phyloP scores from a whole-genome alignment of 2,329 filamentous ascomycete species.

The Cytospora piceae region DNA sequence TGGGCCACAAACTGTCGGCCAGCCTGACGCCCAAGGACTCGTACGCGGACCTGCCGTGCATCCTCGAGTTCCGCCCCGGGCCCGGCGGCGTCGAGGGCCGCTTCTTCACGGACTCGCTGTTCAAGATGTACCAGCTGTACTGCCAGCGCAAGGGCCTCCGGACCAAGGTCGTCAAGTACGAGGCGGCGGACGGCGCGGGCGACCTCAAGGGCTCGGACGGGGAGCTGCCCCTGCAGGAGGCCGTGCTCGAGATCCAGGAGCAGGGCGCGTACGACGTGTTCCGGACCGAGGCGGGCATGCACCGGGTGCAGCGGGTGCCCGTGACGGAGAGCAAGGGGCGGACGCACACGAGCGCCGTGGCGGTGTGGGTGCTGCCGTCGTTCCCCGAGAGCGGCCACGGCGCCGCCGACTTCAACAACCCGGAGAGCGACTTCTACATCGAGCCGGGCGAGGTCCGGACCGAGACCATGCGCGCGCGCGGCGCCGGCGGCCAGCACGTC shows the following conservation, averaged over 20 bases:
- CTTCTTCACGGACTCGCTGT: slow-evolving; percentile 83
- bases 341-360: slow-evolving; percentile 90
- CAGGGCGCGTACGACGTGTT: slow-evolving; percentile 80
- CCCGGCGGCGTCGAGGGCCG: slow-evolving; percentile 90
- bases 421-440: slow-evolving; percentile 89
- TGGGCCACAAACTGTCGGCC: slow-evolving; percentile 71
- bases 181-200: slow-evolving; percentile 69
- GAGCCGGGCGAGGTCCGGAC: slow-evolving; percentile 78
- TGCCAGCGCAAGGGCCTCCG: slow-evolving; percentile 72
- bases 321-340: slow-evolving; percentile 89
- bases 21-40: slow-evolving; percentile 86
- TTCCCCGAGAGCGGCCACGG: slow-evolving; percentile 64
- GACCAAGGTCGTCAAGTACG: slow-evolving; percentile 75
- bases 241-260: slow-evolving; percentile 79
- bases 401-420: slow-evolving; percentile 70
- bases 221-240: slow-evolving; percentile 79
- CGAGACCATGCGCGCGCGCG: slow-evolving; percentile 90
- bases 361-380: slow-evolving; percentile 88
- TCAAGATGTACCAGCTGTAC: slow-evolving; percentile 87
- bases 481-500: slow-evolving; percentile 95
- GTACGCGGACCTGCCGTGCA: slow-evolving; percentile 85
- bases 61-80: slow-evolving; percentile 89
- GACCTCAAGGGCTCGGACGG: slow-evolving; percentile 55
- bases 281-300: slow-evolving; percentile 88
- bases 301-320: slow-evolving; percentile 91